Evolutionary conservation across 2,329 filamentous ascomycete species (phyloP).

Genomic region (Beauveria varroae): DNA sequence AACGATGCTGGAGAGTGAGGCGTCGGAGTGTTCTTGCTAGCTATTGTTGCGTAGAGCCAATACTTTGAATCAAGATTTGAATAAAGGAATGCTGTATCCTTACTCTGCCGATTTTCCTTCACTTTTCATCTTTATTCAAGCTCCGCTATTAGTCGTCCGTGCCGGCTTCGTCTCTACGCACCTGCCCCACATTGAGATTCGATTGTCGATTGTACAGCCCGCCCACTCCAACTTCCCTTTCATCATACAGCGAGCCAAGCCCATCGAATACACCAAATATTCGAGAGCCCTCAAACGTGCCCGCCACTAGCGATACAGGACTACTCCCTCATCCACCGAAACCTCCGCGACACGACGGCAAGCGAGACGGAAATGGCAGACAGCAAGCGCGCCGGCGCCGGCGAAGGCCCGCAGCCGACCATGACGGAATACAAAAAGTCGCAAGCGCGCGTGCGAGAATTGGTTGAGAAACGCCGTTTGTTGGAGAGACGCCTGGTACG

Average conservation of each 20-base stretch:
- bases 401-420: slow-evolving; percentile 23
- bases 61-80: not conserved
- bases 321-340: too few species aligned
- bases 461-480: slow-evolving; percentile 36
- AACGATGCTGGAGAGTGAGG: not conserved
- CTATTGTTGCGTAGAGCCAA: not conserved
- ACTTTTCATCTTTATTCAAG: not conserved
- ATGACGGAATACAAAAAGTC: slow-evolving; percentile 44
- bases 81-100: not conserved
- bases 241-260: not conserved
- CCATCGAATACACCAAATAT: not conserved
- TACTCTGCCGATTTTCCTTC: not conserved
- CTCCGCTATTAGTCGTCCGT: not conserved
- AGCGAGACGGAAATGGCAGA: slow-evolving; percentile 25
- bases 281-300: not conserved
- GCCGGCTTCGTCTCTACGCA: not conserved
- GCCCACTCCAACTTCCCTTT: not conserved
- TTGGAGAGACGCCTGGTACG: slow-evolving; percentile 32
- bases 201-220: not conserved
- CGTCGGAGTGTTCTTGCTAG: not conserved
- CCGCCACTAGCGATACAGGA: not conserved
- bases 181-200: slow-evolving; percentile 2
- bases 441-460: slow-evolving; percentile 39
- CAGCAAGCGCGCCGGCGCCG: slow-evolving; percentile 20
- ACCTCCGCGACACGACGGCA: not conserved